Conservation (phyloP, 2,329 filamentous ascomycete species). For the Fusarium mangiferae region DNA sequence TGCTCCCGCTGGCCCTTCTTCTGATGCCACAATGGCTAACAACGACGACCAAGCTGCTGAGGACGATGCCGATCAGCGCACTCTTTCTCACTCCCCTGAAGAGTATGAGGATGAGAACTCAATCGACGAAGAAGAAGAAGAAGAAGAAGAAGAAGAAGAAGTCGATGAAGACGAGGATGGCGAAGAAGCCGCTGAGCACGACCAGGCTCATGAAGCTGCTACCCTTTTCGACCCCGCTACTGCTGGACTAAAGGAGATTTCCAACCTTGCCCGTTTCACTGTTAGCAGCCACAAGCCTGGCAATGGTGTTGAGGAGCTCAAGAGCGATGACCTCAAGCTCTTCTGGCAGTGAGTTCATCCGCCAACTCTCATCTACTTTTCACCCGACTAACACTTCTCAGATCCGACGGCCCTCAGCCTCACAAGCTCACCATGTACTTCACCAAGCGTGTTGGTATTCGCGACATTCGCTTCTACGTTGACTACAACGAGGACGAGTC, state of each 20-base stretch:
- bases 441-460: conserved; percentile 82
- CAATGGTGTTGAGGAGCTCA: conserved; percentile 79
- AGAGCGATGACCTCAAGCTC: conserved; percentile 75
- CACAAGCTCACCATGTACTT: conserved; percentile 88
- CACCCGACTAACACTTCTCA: conserved; percentile 42
- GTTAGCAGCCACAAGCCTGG: conserved; percentile 85
- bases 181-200: conserved; percentile 37
- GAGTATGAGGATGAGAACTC: conserved; percentile 48
- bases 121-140: conserved; percentile 48
- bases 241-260: conserved; percentile 80
- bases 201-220: conserved; percentile 39
- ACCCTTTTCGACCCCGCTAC: conserved; percentile 64
- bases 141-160: conserved; percentile 30
- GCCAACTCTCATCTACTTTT: neutral
- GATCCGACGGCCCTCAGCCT: conserved; percentile 85
- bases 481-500: conserved; percentile 95
- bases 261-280: conserved; percentile 83
- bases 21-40: conserved; percentile 46
- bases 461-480: conserved; percentile 82
- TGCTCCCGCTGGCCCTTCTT: conserved; percentile 26
- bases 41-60: conserved; percentile 40
- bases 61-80: conserved; percentile 34
- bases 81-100: conserved; percentile 42
- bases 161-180: conserved; percentile 43
- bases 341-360: conserved; percentile 79